Evolutionary conservation across 2,329 filamentous ascomycete genomes (phyloP).

Genomic region (Polytolypa hystricis): DNA sequence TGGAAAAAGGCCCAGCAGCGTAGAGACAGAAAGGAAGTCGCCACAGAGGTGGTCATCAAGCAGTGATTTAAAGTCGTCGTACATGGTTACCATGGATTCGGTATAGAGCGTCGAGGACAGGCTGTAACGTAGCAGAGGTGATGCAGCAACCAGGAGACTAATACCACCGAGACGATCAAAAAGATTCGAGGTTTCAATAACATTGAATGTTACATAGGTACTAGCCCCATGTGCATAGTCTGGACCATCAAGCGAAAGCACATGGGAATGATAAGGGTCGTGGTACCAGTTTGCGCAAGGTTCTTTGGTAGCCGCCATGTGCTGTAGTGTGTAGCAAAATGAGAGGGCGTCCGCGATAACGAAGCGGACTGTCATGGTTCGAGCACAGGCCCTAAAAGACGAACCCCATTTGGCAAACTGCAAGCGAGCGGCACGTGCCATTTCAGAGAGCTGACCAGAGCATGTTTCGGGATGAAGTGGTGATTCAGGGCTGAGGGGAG

Average conservation of each 20-base stretch:
- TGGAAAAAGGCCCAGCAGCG: constrained; percentile 42
- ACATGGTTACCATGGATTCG: constrained; percentile 33
- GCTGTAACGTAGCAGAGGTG: constrained; percentile 36
- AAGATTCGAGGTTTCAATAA: constrained; percentile 46
- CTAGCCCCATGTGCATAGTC: constrained; percentile 28
- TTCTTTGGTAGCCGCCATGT: constrained; percentile 20
- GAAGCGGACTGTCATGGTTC: constrained; percentile 39
- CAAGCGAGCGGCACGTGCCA: constrained; percentile 8
- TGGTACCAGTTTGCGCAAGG: constrained; percentile 34
- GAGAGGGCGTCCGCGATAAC: constrained; percentile 39
- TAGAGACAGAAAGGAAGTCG: constrained; percentile 36
- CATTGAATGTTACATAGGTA: constrained; percentile 40
- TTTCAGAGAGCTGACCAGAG: not conserved
- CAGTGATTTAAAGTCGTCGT: constrained; percentile 18
- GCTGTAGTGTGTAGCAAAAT: constrained; percentile 43
- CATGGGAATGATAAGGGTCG: constrained; percentile 28
- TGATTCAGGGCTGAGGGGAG: constrained; percentile 28
- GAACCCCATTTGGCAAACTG: constrained; percentile 18
- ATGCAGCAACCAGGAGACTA: constrained; percentile 37
- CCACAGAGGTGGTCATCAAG: constrained; percentile 38
- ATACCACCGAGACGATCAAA: constrained; percentile 35
- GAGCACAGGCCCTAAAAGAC: constrained; percentile 13
- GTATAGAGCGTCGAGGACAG: constrained; percentile 41
- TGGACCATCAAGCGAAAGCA: constrained; percentile 32
- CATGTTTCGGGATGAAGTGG: constrained; percentile 22